phyloP scores from a whole-genome alignment of 495 filamentous ascomycete genomes.

The Aspergillus indologenus region DNA sequence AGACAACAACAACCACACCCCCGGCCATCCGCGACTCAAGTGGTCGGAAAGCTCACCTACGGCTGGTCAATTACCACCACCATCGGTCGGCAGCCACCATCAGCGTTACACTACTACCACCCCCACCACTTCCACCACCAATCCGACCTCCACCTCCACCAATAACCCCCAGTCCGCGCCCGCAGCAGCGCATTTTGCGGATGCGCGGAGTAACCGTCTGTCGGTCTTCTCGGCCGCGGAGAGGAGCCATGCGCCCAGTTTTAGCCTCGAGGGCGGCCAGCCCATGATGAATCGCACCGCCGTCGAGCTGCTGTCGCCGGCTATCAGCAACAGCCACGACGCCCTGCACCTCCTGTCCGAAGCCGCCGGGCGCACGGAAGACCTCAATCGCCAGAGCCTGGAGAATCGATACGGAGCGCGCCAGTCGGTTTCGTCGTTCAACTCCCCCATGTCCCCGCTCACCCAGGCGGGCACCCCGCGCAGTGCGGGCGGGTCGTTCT shows the following conservation, averaged over 20 bases:
- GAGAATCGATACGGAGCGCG: conserved; percentile 39
- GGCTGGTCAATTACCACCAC: conserved; percentile 9
- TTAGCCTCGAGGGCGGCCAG: conserved; percentile 35
- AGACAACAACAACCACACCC: conserved; percentile 22
- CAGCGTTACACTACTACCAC: conserved; percentile 24
- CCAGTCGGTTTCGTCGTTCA: conserved; percentile 43
- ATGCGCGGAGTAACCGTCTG: conserved; percentile 28
- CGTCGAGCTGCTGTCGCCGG: conserved; percentile 53
- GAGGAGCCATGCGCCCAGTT: conserved; percentile 25
- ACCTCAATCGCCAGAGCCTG: conserved; percentile 41
- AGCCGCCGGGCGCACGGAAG: conserved; percentile 53
- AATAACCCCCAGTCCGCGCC: conserved; percentile 14
- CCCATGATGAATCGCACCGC: conserved; percentile 54
- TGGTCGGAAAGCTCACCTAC: conserved; percentile 32
- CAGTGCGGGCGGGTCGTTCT: conserved; percentile 37
- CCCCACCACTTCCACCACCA: neutral
- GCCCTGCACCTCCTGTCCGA: conserved; percentile 59
- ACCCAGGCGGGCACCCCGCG: conserved; percentile 41
- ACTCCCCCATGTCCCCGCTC: conserved; percentile 41
- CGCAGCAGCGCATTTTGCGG: conserved; percentile 29
- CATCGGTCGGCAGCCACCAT: conserved; percentile 19
- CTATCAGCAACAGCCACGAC: conserved; percentile 58
- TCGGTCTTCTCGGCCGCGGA: conserved; percentile 30
- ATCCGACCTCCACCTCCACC: neutral
- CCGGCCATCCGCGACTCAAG: conserved; percentile 26